Conservation (phyloP, 805 yeast species). For the Priceomyces medius region DNA sequence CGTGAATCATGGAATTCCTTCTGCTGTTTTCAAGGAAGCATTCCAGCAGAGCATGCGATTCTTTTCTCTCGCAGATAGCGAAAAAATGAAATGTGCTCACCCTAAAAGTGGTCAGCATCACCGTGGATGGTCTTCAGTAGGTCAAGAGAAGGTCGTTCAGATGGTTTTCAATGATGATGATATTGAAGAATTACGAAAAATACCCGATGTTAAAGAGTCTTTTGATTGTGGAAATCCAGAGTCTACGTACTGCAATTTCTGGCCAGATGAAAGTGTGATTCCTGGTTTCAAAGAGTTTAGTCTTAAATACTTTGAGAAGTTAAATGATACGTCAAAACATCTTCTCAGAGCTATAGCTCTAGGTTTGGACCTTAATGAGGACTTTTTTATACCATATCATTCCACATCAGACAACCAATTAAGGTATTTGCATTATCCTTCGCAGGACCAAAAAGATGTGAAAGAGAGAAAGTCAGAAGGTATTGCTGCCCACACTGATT, state of each 20-base stretch:
- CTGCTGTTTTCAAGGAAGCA: conserved; percentile 13
- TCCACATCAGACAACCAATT: conserved; percentile 19
- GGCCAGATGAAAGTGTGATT: conserved; percentile 23
- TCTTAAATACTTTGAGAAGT: conserved; percentile 16
- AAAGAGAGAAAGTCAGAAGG: conserved; percentile 19
- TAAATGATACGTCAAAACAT: conserved; percentile 12
- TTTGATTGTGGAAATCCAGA: conserved; percentile 25
- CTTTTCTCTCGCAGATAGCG: conserved; percentile 15
- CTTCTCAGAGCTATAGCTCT: conserved; percentile 20
- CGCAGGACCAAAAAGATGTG: conserved; percentile 14
- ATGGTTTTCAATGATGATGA: conserved; percentile 24
- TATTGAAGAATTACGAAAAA: conserved; percentile 19
- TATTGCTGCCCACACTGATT: conserved; percentile 25
- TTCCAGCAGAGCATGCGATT: conserved; percentile 20
- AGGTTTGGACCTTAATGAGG: conserved; percentile 18
- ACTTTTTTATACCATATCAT: conserved; percentile 17
- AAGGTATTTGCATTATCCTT: conserved; percentile 21
- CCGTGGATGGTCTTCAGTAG: conserved; percentile 20
- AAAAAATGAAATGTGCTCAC: conserved; percentile 25
- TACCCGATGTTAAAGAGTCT: conserved; percentile 31
- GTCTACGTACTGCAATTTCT: conserved; percentile 22
- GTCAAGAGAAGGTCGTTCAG: conserved; percentile 20
- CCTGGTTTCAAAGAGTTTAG: conserved; percentile 22
- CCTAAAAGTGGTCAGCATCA: conserved; percentile 16
- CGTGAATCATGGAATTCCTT: conserved; percentile 19